Evolutionary conservation across 306 rosid genomes (phyloP).

Genomic region (Quercus rubra): DNA sequence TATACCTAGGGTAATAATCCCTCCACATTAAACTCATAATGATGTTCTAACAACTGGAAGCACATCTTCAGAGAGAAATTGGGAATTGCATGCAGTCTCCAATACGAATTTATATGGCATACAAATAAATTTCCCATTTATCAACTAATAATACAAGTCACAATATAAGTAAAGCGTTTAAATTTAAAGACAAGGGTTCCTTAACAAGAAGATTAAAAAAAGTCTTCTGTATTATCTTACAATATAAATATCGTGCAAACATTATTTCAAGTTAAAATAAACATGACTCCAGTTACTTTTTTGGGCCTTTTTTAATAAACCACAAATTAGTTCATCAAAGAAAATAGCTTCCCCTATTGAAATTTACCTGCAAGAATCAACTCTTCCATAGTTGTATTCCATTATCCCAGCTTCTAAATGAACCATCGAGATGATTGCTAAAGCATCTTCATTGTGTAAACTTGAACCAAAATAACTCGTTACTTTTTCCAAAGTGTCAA

Average conservation of each 20-base stretch:
- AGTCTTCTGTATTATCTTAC: no score
- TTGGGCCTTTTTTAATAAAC: no score
- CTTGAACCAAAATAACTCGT: conserved; percentile 54
- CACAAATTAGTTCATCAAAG: background rate
- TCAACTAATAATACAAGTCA: no score
- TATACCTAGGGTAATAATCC: background rate
- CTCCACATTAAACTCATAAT: no score
- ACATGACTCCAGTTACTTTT: background rate
- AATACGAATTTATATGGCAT: no score
- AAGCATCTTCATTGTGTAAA: conserved; percentile 49
- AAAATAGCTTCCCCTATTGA: background rate
- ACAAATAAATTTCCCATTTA: no score
- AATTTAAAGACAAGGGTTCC: no score
- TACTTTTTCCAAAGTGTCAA: conserved; percentile 54
- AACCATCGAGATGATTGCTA: conserved; percentile 56
- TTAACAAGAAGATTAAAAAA: no score
- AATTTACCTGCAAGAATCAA: conserved; percentile 80
- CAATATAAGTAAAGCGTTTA: no score
- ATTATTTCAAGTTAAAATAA: background rate
- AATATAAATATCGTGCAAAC: no score
- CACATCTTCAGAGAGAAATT: background rate
- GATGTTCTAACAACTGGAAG: background rate
- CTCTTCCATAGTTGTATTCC: conserved; percentile 77
- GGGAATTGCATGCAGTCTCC: background rate
- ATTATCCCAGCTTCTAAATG: conserved; percentile 81